Percentiles rank a stretch among this genome's conserved stretches.
phyloP scores from a whole-genome alignment of 2,329 filamentous ascomycete species.

The Alternaria atra region DNA sequence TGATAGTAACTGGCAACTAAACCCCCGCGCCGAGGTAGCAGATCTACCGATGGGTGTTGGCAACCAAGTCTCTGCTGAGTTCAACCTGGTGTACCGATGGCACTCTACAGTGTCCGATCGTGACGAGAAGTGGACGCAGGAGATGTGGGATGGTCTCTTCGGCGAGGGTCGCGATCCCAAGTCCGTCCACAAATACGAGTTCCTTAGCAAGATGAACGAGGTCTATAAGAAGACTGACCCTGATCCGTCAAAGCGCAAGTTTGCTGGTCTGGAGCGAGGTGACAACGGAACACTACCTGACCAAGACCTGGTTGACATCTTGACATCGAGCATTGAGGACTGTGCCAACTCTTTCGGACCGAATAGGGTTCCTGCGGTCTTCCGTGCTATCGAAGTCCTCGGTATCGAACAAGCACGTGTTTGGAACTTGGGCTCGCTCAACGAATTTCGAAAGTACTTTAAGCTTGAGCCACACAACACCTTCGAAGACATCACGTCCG shows the following conservation, averaged over 20 bases:
- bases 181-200: slow-evolving; percentile 66
- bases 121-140: slow-evolving; percentile 83
- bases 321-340: slow-evolving; percentile 76
- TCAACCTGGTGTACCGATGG: slow-evolving; percentile 89
- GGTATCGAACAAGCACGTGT: slow-evolving; percentile 79
- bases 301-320: slow-evolving; percentile 76
- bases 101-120: slow-evolving; percentile 79
- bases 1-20: slow-evolving; percentile 82
- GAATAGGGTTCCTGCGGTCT: slow-evolving; percentile 75
- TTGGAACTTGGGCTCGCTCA: slow-evolving; percentile 81
- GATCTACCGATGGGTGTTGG: slow-evolving; percentile 75
- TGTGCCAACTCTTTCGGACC: slow-evolving; percentile 68
- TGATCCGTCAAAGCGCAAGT: slow-evolving; percentile 74
- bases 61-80: slow-evolving; percentile 86
- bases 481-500: slow-evolving; percentile 85
- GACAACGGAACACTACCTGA: slow-evolving; percentile 76
- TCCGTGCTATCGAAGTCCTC: slow-evolving; percentile 80
- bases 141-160: slow-evolving; percentile 54
- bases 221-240: slow-evolving; percentile 68
- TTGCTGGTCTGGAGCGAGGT: slow-evolving; percentile 71
- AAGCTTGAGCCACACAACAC: slow-evolving; percentile 76
- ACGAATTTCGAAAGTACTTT: slow-evolving; percentile 87
- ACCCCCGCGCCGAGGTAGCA: slow-evolving; percentile 74
- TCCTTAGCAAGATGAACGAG: slow-evolving; percentile 69
- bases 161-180: slow-evolving; percentile 60